phyloP scores from a whole-genome alignment of 2,329 filamentous ascomycete species.

The Curvularia lunata region DNA sequence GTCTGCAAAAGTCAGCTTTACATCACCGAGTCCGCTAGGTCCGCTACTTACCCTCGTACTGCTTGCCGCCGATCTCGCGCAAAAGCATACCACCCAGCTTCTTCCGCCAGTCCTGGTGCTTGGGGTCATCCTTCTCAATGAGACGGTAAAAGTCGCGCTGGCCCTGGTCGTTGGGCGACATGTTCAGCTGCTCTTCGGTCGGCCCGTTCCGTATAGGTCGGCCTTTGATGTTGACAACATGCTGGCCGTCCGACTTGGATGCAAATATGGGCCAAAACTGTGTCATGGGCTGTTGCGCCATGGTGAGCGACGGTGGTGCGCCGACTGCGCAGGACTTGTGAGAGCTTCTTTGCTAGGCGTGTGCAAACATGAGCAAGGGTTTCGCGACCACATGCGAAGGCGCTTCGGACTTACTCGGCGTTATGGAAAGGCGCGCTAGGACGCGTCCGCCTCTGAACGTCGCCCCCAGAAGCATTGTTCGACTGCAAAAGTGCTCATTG shows the following conservation, averaged over 20 bases:
- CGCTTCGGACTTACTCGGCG: slow-evolving; percentile 6
- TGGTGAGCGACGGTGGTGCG: slow-evolving; percentile 22
- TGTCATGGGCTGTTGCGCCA: slow-evolving; percentile 49
- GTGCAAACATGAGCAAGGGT: neutral
- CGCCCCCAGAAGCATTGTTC: neutral
- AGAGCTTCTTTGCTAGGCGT: neutral
- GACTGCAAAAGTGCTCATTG: neutral
- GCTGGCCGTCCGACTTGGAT: slow-evolving; percentile 57
- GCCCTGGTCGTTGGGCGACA: slow-evolving; percentile 60
- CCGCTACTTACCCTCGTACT: slow-evolving; percentile 37
- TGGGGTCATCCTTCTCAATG: slow-evolving; percentile 58
- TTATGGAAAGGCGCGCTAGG: slow-evolving; percentile 11
- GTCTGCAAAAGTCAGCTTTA: slow-evolving; percentile 46
- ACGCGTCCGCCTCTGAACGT: slow-evolving; percentile 7
- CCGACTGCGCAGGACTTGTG: slow-evolving; percentile 9
- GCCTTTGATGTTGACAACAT: slow-evolving; percentile 56
- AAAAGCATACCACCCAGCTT: slow-evolving; percentile 66
- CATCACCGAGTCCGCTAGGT: neutral
- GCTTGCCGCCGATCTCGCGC: slow-evolving; percentile 54
- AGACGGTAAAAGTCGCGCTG: slow-evolving; percentile 62
- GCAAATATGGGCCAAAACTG: slow-evolving; percentile 57
- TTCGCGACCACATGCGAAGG: neutral
- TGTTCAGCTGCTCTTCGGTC: slow-evolving; percentile 59
- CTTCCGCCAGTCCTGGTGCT: slow-evolving; percentile 63
- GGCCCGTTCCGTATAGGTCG: slow-evolving; percentile 61